These are phyloP conservation scores for Fomitopsis serialis DNA, from an alignment of 768 basidiomycete genomes.

Conservation along the genomic window DNA sequence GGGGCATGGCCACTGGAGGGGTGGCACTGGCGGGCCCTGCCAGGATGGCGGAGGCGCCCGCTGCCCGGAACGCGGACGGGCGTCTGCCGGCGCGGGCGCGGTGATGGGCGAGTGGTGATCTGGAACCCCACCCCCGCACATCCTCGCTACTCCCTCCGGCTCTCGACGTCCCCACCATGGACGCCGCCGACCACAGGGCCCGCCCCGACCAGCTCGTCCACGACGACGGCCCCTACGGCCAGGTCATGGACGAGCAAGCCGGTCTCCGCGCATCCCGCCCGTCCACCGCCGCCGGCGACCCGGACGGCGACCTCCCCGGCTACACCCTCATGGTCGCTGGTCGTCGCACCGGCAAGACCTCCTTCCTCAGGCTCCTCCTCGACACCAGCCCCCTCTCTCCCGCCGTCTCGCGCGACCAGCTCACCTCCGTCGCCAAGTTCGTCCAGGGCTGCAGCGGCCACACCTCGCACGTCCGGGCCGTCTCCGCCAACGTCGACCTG, in stretches of 20 bases:
- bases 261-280: constrained; percentile 23
- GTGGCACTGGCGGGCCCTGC: background rate
- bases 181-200: constrained; percentile 46
- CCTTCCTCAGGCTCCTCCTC: constrained; percentile 79
- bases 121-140: constrained; percentile 51
- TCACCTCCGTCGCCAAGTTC: constrained; percentile 76
- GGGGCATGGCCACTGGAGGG: background rate
- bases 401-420: constrained; percentile 64
- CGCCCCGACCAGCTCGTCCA: constrained; percentile 39
- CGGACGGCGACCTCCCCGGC: constrained; percentile 32
- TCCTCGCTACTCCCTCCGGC: constrained; percentile 43
- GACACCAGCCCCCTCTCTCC: constrained; percentile 71
- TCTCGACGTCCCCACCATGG: constrained; percentile 48
- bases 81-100: constrained; percentile 18
- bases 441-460: constrained; percentile 69
- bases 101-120: constrained; percentile 18
- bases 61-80: constrained; percentile 11
- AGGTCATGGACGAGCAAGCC: constrained; percentile 19
- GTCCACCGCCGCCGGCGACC: constrained; percentile 14
- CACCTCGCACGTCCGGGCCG: constrained; percentile 66
- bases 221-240: constrained; percentile 17
- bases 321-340: constrained; percentile 81
- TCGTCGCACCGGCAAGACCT: constrained; percentile 79
- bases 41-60: constrained; percentile 10
- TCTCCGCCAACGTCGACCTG: constrained; percentile 67